Evolutionary conservation across 2,329 filamentous ascomycete species (phyloP).

Genomic region (Talaromyces atroroseus): DNA sequence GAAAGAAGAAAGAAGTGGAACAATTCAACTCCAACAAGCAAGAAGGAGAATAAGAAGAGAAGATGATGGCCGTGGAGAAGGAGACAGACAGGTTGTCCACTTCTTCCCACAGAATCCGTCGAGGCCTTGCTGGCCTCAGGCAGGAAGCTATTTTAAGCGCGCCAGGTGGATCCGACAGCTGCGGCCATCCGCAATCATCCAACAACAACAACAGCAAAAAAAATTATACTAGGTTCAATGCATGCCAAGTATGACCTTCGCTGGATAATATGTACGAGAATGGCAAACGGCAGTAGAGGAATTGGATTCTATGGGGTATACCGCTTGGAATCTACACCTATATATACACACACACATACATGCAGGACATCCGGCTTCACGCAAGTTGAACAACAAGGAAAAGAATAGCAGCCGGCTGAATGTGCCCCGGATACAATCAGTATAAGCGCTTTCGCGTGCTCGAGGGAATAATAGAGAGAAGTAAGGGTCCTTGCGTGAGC

Average conservation of each 20-base stretch:
- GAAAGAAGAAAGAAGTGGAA: conserved; percentile 10
- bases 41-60: conserved; percentile 13
- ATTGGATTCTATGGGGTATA: conserved; percentile 11
- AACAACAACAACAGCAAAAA: neutral
- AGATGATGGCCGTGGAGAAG: neutral
- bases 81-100: conserved; percentile 8
- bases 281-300: neutral
- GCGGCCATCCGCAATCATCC: neutral
- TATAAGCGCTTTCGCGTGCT: neutral
- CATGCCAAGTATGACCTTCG: too few species aligned
- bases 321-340: conserved; percentile 5
- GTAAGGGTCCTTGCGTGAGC: neutral
- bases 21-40: conserved; percentile 4
- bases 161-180: neutral
- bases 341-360: conserved; percentile 11
- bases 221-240: too few species aligned
- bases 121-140: neutral
- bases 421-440: neutral
- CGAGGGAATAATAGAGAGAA: neutral
- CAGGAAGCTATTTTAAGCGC: conserved; percentile 10
- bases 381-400: neutral
- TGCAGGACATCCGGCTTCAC: conserved; percentile 4
- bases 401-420: neutral
- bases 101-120: too few species aligned
- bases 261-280: neutral